phyloP scores from a whole-genome alignment of 2,329 filamentous ascomycete species.

The Apiospora phragmitis region DNA sequence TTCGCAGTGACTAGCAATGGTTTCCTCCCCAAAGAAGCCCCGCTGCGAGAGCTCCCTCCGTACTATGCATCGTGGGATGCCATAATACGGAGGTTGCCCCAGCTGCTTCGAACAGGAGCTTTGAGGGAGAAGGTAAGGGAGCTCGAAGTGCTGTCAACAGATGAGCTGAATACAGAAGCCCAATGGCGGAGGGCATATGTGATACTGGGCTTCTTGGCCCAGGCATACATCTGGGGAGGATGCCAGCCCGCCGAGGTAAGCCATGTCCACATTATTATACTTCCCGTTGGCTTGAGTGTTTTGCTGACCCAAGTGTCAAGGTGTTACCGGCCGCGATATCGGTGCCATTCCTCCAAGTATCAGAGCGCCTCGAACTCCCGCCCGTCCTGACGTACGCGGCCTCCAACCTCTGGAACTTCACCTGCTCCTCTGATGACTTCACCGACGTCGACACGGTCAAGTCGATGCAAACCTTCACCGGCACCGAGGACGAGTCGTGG shows the following conservation, averaged over 20 bases:
- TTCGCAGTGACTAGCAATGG: slow-evolving; percentile 58
- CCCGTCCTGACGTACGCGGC: slow-evolving; percentile 90
- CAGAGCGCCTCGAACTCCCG: slow-evolving; percentile 74
- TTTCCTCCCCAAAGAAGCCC: slow-evolving; percentile 74
- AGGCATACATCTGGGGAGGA: slow-evolving; percentile 89
- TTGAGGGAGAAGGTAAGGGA: slow-evolving; percentile 63
- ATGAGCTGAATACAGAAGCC: slow-evolving; percentile 59
- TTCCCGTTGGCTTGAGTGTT: neutral
- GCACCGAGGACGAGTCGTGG: slow-evolving; percentile 89
- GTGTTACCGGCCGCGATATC: slow-evolving; percentile 74
- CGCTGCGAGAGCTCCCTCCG: slow-evolving; percentile 62
- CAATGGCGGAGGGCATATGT: slow-evolving; percentile 85
- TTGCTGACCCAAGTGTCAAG: slow-evolving; percentile 33
- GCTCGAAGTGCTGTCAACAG: slow-evolving; percentile 70
- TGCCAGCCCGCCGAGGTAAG: slow-evolving; percentile 70
- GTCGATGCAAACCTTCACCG: slow-evolving; percentile 81
- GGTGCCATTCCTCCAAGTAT: slow-evolving; percentile 72
- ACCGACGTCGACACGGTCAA: slow-evolving; percentile 68
- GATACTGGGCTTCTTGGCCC: slow-evolving; percentile 75
- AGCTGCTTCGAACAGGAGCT: slow-evolving; percentile 62
- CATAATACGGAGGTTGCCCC: slow-evolving; percentile 66
- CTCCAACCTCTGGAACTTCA: slow-evolving; percentile 88
- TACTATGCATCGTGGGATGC: slow-evolving; percentile 84
- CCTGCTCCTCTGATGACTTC: slow-evolving; percentile 53
- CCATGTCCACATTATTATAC: neutral